Percentiles rank a stretch among this genome's conserved stretches.
Evolutionary conservation across 805 yeast genomes (phyloP).

Genomic region (Naumovozyma baii): DNA sequence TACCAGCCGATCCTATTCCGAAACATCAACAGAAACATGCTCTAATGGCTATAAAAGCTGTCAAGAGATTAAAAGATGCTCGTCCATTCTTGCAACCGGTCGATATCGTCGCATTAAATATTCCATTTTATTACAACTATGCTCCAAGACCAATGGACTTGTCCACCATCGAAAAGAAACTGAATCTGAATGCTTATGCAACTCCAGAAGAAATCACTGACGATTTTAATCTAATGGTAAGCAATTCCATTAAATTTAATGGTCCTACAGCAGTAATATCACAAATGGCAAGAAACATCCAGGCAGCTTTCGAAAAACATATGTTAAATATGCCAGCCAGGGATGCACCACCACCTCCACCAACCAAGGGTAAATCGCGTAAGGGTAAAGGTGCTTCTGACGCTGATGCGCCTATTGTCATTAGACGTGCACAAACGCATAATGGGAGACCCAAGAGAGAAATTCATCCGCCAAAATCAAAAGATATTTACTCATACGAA

Average conservation of each 20-base stretch:
- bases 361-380: slow-evolving; percentile 24
- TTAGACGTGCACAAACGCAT: slow-evolving; percentile 64
- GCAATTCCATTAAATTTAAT: slow-evolving; percentile 74
- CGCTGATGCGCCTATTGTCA: slow-evolving; percentile 32
- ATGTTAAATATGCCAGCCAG: slow-evolving; percentile 81
- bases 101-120: slow-evolving; percentile 75
- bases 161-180: slow-evolving; percentile 77
- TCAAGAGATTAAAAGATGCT: slow-evolving; percentile 86
- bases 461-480: slow-evolving; percentile 92
- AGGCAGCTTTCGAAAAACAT: slow-evolving; percentile 88
- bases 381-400: slow-evolving; percentile 12
- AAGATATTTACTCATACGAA: slow-evolving; percentile 79
- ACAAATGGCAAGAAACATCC: slow-evolving; percentile 83
- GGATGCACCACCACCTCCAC: slow-evolving; percentile 29
- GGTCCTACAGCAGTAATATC: slow-evolving; percentile 78
- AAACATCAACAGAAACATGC: slow-evolving; percentile 80
- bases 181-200: slow-evolving; percentile 60
- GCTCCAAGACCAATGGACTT: slow-evolving; percentile 89
- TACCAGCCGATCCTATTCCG: slow-evolving; percentile 61
- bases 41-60: slow-evolving; percentile 67
- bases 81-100: slow-evolving; percentile 85
- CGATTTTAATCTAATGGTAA: slow-evolving; percentile 78
- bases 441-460: slow-evolving; percentile 90
- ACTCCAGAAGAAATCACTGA: slow-evolving; percentile 56
- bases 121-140: slow-evolving; percentile 81